A percentile compares a stretch with the other conserved stretches of the same genome.
phyloP scores from a whole-genome alignment of 139 green algal species.

The Tetradesmus lagerheimii region DNA sequence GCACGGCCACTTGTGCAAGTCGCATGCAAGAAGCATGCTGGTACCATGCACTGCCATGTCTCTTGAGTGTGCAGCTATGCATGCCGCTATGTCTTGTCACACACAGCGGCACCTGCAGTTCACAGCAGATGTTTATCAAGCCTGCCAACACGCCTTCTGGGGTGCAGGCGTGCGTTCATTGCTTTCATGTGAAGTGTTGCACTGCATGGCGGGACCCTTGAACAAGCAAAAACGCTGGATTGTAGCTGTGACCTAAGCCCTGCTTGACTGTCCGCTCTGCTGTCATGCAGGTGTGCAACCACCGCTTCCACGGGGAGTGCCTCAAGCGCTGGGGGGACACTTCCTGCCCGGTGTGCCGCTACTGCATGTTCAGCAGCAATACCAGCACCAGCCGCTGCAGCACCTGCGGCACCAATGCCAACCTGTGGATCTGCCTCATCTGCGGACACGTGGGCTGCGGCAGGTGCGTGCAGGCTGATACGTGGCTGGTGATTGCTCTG shows the following conservation, averaged over 20 bases:
- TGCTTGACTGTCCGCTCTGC: background rate
- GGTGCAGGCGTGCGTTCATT: no score
- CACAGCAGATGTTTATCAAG: no score
- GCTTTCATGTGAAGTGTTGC: no score
- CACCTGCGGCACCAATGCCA: constrained; percentile 73
- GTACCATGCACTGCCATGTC: no score
- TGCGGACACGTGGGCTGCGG: constrained; percentile 97
- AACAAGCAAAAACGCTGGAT: background rate
- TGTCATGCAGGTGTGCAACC: constrained; percentile 88
- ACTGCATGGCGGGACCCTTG: no score
- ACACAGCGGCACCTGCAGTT: no score
- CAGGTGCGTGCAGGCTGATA: constrained; percentile 64
- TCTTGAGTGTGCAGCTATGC: no score
- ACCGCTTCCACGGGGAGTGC: constrained; percentile 97
- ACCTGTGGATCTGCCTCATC: constrained; percentile 99
- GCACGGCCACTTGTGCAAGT: no score
- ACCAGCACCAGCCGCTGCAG: constrained; percentile 71
- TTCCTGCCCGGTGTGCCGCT: constrained; percentile 94
- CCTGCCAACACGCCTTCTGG: no score
- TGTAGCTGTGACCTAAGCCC: background rate
- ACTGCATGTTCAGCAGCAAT: constrained; percentile 67
- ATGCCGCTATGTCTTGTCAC: no score
- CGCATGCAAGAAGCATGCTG: no score
- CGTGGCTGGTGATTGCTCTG: no score
- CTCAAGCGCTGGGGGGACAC: constrained; percentile 92